phyloP scores from a whole-genome alignment of 2,329 filamentous ascomycete genomes.

The Ciborinia camelliae region DNA sequence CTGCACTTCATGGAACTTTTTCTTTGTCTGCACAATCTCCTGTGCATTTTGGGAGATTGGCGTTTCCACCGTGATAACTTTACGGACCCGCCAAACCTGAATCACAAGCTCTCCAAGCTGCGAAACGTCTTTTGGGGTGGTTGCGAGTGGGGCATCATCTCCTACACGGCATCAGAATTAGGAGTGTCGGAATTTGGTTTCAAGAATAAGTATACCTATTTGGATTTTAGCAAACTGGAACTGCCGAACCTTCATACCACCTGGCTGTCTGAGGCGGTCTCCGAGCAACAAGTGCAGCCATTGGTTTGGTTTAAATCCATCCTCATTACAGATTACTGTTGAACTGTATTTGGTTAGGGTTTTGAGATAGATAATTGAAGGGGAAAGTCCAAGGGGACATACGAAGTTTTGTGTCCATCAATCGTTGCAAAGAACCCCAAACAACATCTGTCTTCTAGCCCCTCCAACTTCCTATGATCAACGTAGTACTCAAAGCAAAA shows the following conservation, averaged over 20 bases:
- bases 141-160: not conserved
- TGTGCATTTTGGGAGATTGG: not conserved
- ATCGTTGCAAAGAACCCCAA: slow-evolving; percentile 10
- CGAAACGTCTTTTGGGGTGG: not conserved
- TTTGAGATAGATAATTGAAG: not conserved
- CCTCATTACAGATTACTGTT: slow-evolving; percentile 3
- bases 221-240: slow-evolving; percentile 13
- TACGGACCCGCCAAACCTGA: slow-evolving; percentile 16
- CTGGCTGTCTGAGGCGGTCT: not conserved
- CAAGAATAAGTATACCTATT: not conserved
- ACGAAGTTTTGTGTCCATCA: slow-evolving; percentile 8
- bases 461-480: not conserved
- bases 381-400: not conserved
- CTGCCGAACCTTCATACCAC: not conserved
- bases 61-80: not conserved
- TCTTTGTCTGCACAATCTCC: not conserved
- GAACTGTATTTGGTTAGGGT: no score
- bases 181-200: not conserved
- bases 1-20: slow-evolving; percentile 2
- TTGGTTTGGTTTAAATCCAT: slow-evolving; percentile 7
- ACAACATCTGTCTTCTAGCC: not conserved
- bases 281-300: not conserved
- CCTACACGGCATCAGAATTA: not conserved
- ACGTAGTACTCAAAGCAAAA: slow-evolving; percentile 8
- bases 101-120: slow-evolving; percentile 16